Evolutionary conservation across 768 basidiomycete species (phyloP).

Genomic region (Macrolepiota fuliginosa): DNA sequence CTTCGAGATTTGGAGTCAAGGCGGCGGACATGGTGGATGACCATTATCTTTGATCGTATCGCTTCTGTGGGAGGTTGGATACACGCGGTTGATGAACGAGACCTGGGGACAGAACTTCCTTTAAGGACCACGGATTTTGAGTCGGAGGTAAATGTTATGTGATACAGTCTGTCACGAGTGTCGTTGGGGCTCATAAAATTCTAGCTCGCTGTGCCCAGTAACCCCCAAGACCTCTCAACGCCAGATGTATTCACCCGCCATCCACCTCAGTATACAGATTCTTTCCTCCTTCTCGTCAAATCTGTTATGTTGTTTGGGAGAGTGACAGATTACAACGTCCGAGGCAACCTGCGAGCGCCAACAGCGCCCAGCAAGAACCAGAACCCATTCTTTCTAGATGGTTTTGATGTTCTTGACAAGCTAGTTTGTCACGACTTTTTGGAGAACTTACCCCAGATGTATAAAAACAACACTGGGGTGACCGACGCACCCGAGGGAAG

Average conservation of each 20-base stretch:
- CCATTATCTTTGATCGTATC: conserved; percentile 82
- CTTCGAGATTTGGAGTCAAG: conserved; percentile 73
- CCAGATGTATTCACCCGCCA: conserved; percentile 69
- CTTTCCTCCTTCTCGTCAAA: conserved; percentile 80
- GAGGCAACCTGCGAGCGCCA: conserved; percentile 66
- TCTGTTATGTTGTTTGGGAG: conserved; percentile 81
- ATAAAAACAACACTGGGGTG: conserved; percentile 61
- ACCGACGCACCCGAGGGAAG: conserved; percentile 56
- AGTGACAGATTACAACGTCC: conserved; percentile 84
- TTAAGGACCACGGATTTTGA: conserved; percentile 76
- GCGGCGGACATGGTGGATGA: conserved; percentile 90
- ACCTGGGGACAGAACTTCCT: conserved; percentile 83
- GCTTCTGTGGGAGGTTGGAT: conserved; percentile 82
- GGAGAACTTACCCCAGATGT: conserved; percentile 65
- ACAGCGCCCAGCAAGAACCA: conserved; percentile 68
- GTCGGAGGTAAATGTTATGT: conserved; percentile 48
- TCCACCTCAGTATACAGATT: conserved; percentile 76
- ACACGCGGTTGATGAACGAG: conserved; percentile 80
- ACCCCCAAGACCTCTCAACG: conserved; percentile 70
- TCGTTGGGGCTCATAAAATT: not conserved
- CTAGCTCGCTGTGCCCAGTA: conserved; percentile 61
- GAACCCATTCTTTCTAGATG: conserved; percentile 65
- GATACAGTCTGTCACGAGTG: not conserved
- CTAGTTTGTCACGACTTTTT: conserved; percentile 69
- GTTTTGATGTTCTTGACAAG: conserved; percentile 68